Percentiles rank a stretch among this genome's conserved stretches.
phyloP scores from a whole-genome alignment of 495 filamentous ascomycete genomes.

The Polyplosphaeria fusca region DNA sequence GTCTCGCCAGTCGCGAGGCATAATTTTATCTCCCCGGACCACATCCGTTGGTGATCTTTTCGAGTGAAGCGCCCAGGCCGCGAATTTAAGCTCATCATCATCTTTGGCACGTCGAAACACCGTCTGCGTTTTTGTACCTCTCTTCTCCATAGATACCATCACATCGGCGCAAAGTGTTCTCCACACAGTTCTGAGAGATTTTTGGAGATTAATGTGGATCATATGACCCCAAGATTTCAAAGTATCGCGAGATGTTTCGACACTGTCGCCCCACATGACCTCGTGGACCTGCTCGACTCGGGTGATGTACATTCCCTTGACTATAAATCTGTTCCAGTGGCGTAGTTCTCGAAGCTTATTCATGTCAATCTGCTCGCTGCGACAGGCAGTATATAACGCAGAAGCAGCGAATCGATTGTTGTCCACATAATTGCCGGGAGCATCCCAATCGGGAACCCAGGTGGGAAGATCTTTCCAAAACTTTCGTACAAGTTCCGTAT shows the following conservation, averaged over 20 bases:
- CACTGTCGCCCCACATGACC: background rate
- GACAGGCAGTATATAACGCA: background rate
- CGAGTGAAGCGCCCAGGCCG: background rate
- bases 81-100: background rate
- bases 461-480: too few relatives aligned
- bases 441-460: background rate
- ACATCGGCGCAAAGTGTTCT: background rate
- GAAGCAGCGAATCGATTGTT: background rate
- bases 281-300: background rate
- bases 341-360: background rate
- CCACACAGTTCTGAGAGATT: background rate
- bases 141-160: background rate
- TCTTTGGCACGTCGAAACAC: background rate
- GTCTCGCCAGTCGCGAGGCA: background rate
- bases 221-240: background rate
- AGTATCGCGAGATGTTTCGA: background rate
- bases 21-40: background rate
- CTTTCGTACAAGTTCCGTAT: background rate
- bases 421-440: background rate
- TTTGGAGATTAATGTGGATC: background rate
- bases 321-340: background rate
- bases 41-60: background rate
- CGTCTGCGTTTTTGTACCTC: background rate
- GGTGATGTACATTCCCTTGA: background rate
- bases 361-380: background rate